Evolutionary conservation across 176 grass and related monocot species (phyloP).

Genomic region (Themeda triandra): DNA sequence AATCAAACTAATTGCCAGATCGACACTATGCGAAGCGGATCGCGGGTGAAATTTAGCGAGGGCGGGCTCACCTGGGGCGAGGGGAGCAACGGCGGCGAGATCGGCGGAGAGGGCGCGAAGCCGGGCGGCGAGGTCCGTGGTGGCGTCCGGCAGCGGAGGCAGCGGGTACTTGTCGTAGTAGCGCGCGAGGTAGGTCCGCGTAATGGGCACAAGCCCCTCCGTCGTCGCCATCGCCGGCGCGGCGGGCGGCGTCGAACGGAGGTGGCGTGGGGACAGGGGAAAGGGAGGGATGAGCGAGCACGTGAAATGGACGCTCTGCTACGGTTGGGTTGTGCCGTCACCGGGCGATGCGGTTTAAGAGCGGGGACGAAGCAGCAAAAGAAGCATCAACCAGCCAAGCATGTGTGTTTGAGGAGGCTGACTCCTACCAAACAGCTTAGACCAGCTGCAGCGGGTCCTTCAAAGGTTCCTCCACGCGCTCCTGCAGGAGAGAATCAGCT

Average conservation of each 20-base stretch:
- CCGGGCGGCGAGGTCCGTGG: conserved; percentile 33
- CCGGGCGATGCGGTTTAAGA: conserved; percentile 24
- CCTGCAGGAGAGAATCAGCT: no score
- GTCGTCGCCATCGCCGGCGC: conserved; percentile 54
- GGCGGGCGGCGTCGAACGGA: background rate
- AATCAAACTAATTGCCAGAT: background rate
- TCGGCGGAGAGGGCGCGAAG: conserved; percentile 51
- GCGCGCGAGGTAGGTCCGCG: conserved; percentile 71
- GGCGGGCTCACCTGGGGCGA: conserved; percentile 44
- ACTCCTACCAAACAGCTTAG: no score
- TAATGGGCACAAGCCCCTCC: conserved; percentile 86
- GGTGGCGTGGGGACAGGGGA: background rate
- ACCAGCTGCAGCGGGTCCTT: no score
- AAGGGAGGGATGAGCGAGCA: background rate
- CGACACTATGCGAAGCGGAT: background rate
- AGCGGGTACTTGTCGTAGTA: conserved; percentile 91
- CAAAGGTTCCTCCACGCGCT: no score
- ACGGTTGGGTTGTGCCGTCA: conserved; percentile 5
- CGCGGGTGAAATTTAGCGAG: background rate
- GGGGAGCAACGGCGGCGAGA: conserved; percentile 37
- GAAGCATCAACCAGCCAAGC: background rate
- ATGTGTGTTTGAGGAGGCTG: no score
- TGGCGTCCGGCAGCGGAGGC: conserved; percentile 44
- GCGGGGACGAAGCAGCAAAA: background rate
- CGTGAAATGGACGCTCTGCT: conserved; percentile 17